Evolutionary conservation across 2,329 filamentous ascomycete genomes (phyloP).

Genomic region (Stagonosporopsis tanaceti): DNA sequence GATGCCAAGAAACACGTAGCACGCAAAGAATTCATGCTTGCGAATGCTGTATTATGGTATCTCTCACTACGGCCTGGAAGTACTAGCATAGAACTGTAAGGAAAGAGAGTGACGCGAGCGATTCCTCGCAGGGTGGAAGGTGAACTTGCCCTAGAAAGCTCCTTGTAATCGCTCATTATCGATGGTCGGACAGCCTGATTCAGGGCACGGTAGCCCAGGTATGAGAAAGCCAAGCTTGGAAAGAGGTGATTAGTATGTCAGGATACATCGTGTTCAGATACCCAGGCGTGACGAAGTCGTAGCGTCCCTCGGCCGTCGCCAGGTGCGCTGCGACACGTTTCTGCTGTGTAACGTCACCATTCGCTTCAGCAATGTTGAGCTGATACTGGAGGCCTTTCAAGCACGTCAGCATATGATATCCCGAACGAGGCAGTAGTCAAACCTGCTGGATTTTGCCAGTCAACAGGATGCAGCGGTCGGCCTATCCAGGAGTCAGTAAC

Average conservation of each 20-base stretch:
- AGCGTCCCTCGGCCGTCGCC: conserved; percentile 73
- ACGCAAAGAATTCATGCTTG: background rate
- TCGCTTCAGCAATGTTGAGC: conserved; percentile 50
- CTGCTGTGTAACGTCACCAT: conserved; percentile 44
- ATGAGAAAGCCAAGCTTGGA: conserved; percentile 51
- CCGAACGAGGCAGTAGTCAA: background rate
- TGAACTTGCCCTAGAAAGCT: background rate
- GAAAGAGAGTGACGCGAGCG: background rate
- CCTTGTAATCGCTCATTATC: background rate
- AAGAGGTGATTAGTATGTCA: conserved; percentile 46
- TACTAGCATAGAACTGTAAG: background rate
- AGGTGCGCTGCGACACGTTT: conserved; percentile 66
- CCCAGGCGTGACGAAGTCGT: conserved; percentile 65
- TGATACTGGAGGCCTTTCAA: conserved; percentile 55
- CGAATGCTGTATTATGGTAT: background rate
- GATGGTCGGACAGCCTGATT: background rate
- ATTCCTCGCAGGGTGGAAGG: background rate
- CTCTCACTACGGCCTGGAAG: background rate
- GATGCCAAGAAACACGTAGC: background rate
- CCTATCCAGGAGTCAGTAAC: conserved; percentile 32
- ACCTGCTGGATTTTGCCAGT: conserved; percentile 57
- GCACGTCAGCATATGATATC: background rate
- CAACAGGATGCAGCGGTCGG: conserved; percentile 42
- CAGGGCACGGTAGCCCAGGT: conserved; percentile 47
- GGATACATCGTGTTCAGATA: conserved; percentile 64